Evolutionary conservation across 257 asterid species (phyloP).

Genomic region (Avicennia marina): DNA sequence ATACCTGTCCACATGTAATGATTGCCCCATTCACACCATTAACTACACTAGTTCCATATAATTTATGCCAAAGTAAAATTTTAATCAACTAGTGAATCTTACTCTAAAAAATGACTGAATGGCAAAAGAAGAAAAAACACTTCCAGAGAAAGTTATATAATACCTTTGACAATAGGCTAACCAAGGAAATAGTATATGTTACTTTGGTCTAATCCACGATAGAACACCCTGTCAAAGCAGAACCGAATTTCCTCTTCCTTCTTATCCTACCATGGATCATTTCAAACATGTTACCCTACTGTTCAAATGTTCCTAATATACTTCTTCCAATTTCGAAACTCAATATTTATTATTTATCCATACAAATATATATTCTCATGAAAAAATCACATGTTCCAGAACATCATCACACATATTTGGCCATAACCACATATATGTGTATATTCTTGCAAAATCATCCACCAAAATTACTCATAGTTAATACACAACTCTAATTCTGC

Average conservation of each 20-base stretch:
- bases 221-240: constrained; percentile 68
- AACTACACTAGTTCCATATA: constrained; percentile 45
- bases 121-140: not conserved
- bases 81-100: not conserved
- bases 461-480: not conserved
- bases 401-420: not conserved
- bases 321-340: not conserved
- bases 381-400: not conserved
- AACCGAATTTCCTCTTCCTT: constrained; percentile 71
- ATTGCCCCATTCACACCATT: constrained; percentile 71
- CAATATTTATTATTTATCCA: not conserved
- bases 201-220: constrained; percentile 70
- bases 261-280: constrained; percentile 48
- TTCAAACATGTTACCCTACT: not conserved
- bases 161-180: constrained; percentile 65
- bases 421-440: constrained; percentile 2
- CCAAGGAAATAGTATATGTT: constrained; percentile 63
- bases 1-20: constrained; percentile 83
- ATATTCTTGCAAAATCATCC: not conserved
- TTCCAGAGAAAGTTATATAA: not conserved
- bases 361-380: not conserved
- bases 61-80: not conserved
- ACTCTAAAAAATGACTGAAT: constrained; percentile 1
- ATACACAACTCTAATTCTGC: not conserved
- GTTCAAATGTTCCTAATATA: not conserved